Conservation (phyloP, 192 early-diverging fungal species). For the Cladochytrium replicatum region DNA sequence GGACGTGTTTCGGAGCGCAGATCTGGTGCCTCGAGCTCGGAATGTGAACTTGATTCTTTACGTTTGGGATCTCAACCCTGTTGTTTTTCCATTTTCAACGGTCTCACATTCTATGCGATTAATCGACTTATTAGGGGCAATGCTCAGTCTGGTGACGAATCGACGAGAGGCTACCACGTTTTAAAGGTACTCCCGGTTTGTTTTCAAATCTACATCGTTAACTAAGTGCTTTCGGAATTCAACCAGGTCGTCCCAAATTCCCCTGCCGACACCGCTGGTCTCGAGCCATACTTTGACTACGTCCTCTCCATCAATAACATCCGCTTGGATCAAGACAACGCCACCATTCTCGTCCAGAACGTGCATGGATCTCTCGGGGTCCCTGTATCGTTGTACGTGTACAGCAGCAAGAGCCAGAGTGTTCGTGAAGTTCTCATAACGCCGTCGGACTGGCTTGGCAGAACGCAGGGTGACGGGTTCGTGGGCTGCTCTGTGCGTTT, state of each 20-base stretch:
- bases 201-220: background rate
- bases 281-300: conserved; percentile 69
- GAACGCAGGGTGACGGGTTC: conserved; percentile 23
- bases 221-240: conserved; percentile 3
- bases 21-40: no score
- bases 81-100: no score
- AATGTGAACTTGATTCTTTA: no score
- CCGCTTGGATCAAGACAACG: conserved; percentile 16
- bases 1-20: no score
- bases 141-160: no score
- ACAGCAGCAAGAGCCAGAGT: conserved; percentile 47
- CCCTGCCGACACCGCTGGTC: conserved; percentile 52
- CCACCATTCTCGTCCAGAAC: conserved; percentile 29
- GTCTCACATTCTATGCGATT: no score
- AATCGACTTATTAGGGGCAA: no score
- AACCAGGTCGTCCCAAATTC: conserved; percentile 53
- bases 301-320: conserved; percentile 52
- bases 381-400: conserved; percentile 41
- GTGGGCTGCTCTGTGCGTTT: conserved; percentile 55
- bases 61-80: no score
- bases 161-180: conserved; percentile 49
- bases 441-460: background rate
- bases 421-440: conserved; percentile 27
- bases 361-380: conserved; percentile 31
- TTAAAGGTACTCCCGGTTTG: conserved; percentile 38